Conservation (phyloP, 2,329 filamentous ascomycete species). For the Endocalyx cinctus region DNA sequence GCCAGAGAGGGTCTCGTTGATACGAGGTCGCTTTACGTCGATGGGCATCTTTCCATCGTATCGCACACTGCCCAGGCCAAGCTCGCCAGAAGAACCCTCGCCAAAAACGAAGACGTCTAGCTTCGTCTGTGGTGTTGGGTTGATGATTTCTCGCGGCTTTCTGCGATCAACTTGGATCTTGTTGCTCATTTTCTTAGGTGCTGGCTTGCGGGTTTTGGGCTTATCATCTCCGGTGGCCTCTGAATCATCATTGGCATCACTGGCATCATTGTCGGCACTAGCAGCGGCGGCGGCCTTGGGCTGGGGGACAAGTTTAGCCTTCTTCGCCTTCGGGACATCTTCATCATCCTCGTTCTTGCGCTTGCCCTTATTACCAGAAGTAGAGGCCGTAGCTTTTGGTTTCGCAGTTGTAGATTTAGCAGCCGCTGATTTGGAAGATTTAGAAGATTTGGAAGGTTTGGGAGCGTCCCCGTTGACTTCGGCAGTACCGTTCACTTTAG, state of each 20-base stretch:
- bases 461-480: background rate
- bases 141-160: conserved; percentile 12
- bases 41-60: conserved; percentile 42
- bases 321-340: too few relatives aligned
- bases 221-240: conserved; percentile 10
- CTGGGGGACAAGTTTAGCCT: too few relatives aligned
- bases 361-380: conserved; percentile 6
- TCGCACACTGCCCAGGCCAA: conserved; percentile 61
- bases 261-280: conserved; percentile 2
- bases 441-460: conserved; percentile 6
- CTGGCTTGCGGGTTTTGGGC: conserved; percentile 8
- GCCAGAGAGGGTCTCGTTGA: conserved; percentile 57
- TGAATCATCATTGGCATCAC: conserved; percentile 1
- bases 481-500: conserved; percentile 7
- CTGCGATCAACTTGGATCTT: background rate
- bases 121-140: conserved; percentile 16
- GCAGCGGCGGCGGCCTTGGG: too few relatives aligned
- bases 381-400: too few relatives aligned
- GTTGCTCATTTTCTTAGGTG: too few relatives aligned
- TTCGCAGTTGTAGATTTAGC: too few relatives aligned
- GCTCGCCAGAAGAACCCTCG: conserved; percentile 54
- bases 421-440: too few relatives aligned
- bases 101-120: conserved; percentile 54
- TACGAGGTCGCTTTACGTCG: conserved; percentile 64
- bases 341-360: conserved; percentile 9